Base-by-base conservation (phyloP, 768 basidiomycete genomes). In the Rhodotorula toruloides region DNA sequence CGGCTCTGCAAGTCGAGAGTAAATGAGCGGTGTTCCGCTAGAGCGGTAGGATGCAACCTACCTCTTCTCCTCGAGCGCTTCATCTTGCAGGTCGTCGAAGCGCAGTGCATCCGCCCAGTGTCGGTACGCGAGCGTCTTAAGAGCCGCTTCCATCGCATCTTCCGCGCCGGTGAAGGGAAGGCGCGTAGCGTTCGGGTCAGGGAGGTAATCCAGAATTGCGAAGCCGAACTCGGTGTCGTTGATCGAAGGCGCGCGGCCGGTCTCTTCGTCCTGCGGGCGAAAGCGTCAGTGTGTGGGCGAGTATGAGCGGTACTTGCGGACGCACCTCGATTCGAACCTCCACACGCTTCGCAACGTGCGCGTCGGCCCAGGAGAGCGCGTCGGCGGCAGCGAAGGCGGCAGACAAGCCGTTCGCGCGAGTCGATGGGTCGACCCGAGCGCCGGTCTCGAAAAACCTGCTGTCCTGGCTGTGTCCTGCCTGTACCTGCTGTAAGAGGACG, bases 211-310 rank as follows among this genome's bases (percentile, higher is more conserved):
- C 37, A 61, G 55, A 32, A 67, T 11, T 2, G 48, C 48, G 4
- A 14, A 16, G 4, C 48, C 34, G n/a, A 37, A 9, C 40, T 66
- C 54, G 32, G 29, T n/a, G 37, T 62, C 56, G 32, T 19, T 25
- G 16, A 54, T 7, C 25, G 42, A 40, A 1, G 49, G 17, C 42
- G 19, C 62, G 73, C 83, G 80, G 10, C 85, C 87, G 43, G 82
- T 70, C 74, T 86, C 86, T 71, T 86, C 86, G 74, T 86, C 84
- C 29, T 76, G 76, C 19, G 79, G 77, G 37, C 10, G 77, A 4
- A 8, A 3, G 16, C 3, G 12, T 17, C 8, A 17, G 10, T 53
- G 44, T 47, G 6, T 36, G 50, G 19, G 21, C 17, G 31, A 4
- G 8, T 4, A 19, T 1, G 29, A 25, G 31, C 12, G 25, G 27